These are phyloP conservation scores for Triglochin maritima DNA, from an alignment of 106 monocot species.

Conservation along the genomic window DNA sequence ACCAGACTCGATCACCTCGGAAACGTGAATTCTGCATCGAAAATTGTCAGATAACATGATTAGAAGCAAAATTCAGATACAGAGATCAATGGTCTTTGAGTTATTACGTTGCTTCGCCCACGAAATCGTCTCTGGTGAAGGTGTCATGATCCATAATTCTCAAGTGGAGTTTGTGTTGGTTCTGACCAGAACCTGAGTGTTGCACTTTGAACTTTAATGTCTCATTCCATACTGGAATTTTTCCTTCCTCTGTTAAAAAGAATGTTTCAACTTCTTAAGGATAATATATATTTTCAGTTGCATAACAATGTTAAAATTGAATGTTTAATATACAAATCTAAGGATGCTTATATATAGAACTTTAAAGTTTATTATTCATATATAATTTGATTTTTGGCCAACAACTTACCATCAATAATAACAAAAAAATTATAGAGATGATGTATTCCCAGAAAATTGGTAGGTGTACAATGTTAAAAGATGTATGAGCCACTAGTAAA, in stretches of 20 bases:
- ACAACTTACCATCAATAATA: too few species aligned
- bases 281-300: background rate
- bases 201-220: slow-evolving; percentile 57
- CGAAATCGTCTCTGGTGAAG: slow-evolving; percentile 60
- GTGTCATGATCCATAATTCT: slow-evolving; percentile 80
- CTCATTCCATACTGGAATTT: slow-evolving; percentile 69
- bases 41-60: background rate
- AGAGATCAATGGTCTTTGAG: background rate
- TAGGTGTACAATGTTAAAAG: too few species aligned
- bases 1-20: slow-evolving; percentile 55
- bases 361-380: too few species aligned
- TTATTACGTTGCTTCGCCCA: slow-evolving; percentile 67
- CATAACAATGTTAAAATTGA: too few species aligned
- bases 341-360: too few species aligned
- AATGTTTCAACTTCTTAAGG: background rate
- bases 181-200: slow-evolving; percentile 9
- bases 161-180: slow-evolving; percentile 60
- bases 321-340: too few species aligned
- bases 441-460: too few species aligned
- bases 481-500: too few species aligned
- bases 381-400: too few species aligned
- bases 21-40: slow-evolving; percentile 47
- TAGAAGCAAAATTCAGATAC: background rate
- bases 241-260: slow-evolving; percentile 52
- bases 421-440: too few species aligned